Conservation (phyloP, 768 basidiomycete species). For the Lyophyllum atratum region DNA sequence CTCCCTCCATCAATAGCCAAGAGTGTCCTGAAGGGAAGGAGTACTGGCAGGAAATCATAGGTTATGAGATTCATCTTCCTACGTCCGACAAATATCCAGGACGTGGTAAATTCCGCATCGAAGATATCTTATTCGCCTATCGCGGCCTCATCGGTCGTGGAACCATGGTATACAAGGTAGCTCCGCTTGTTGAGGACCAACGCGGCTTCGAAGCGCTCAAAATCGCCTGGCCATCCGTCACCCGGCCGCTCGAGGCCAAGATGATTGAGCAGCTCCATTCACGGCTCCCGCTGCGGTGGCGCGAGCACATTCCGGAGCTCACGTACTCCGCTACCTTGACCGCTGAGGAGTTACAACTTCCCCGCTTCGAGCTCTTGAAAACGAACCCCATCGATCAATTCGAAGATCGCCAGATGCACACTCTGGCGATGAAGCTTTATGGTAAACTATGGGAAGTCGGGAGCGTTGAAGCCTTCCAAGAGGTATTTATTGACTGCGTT, state of each 20-base stretch:
- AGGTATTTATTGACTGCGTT: slow-evolving; percentile 29
- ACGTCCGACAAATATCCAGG: not conserved
- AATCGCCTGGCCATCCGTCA: slow-evolving; percentile 13
- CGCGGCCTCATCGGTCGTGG: slow-evolving; percentile 20
- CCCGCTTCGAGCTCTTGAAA: slow-evolving; percentile 9
- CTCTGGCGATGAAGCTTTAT: slow-evolving; percentile 17
- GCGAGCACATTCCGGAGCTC: slow-evolving; percentile 17
- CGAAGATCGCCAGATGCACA: slow-evolving; percentile 3
- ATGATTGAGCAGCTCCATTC: slow-evolving; percentile 7
- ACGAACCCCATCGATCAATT: not conserved
- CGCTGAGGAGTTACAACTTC: slow-evolving; percentile 3
- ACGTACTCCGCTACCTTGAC: slow-evolving; percentile 1
- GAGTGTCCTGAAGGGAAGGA: not conserved
- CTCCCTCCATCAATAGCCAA: not conserved
- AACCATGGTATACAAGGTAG: slow-evolving; percentile 17
- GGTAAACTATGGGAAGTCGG: slow-evolving; percentile 22
- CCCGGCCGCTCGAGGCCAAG: slow-evolving; percentile 12
- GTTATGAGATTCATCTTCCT: not conserved
- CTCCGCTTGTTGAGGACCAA: not conserved
- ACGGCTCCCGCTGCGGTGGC: slow-evolving; percentile 12
- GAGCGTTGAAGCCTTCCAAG: slow-evolving; percentile 26
- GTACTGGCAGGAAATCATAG: slow-evolving; percentile 2
- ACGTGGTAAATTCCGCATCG: not conserved
- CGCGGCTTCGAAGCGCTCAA: slow-evolving; percentile 11
- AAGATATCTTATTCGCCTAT: slow-evolving; percentile 12